phyloP scores from a whole-genome alignment of 1,139 yeast genomes.

The Taphrina betulina region DNA sequence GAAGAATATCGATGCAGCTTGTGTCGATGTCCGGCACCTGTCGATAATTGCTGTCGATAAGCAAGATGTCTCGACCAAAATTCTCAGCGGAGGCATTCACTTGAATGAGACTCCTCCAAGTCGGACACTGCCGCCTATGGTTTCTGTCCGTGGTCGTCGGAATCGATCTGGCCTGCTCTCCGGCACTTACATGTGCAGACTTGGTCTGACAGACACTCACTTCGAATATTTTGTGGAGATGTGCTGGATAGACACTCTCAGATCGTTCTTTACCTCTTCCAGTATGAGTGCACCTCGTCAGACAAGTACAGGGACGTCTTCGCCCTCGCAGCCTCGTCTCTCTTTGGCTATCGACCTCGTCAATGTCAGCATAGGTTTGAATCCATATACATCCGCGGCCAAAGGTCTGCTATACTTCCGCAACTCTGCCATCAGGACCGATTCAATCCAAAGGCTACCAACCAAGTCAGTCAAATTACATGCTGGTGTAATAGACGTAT shows the following conservation, averaged over 20 bases:
- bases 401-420: conserved; percentile 17
- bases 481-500: conserved; percentile 35
- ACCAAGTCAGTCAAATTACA: background rate
- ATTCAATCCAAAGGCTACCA: background rate
- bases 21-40: conserved; percentile 1
- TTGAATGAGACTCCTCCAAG: too few relatives aligned
- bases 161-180: background rate
- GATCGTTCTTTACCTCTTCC: too few relatives aligned
- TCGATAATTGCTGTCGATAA: background rate
- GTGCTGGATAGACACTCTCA: conserved; percentile 22
- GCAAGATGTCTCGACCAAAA: background rate
- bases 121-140: too few relatives aligned
- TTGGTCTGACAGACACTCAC: conserved; percentile 8
- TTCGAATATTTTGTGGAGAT: conserved; percentile 10
- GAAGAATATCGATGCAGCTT: conserved; percentile 13
- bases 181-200: conserved; percentile 2
- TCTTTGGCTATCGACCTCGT: too few relatives aligned
- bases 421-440: background rate
- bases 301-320: too few relatives aligned
- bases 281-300: too few relatives aligned
- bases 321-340: too few relatives aligned
- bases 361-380: conserved; percentile 12
- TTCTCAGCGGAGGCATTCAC: conserved; percentile 8
- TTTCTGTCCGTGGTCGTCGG: conserved; percentile 11
- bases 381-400: conserved; percentile 10